Evolutionary conservation across 148 eudicot species (phyloP).

Genomic region (Spergularia marina): DNA sequence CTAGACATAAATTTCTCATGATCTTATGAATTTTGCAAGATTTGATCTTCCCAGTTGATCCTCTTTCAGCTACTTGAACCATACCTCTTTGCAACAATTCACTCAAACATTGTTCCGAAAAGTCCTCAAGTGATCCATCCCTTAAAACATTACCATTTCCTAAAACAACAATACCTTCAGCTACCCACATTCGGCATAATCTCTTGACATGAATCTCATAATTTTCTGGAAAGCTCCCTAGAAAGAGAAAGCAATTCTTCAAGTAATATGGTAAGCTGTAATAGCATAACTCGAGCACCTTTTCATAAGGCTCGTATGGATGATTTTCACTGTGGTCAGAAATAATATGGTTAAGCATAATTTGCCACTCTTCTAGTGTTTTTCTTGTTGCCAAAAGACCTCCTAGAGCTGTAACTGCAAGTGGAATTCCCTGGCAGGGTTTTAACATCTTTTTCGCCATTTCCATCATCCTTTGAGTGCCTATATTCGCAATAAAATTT

Average conservation of each 20-base stretch:
- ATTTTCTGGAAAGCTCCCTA: constrained; percentile 44
- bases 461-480: constrained; percentile 24
- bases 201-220: constrained; percentile 30
- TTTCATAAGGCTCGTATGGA: constrained; percentile 27
- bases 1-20: constrained; percentile 40
- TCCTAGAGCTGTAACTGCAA: constrained; percentile 44
- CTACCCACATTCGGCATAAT: constrained; percentile 42
- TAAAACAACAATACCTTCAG: constrained; percentile 41
- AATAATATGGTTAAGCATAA: constrained; percentile 25
- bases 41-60: constrained; percentile 32
- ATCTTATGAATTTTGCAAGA: constrained; percentile 40
- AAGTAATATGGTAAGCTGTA: constrained; percentile 41
- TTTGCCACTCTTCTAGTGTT: constrained; percentile 36
- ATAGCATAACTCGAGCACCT: constrained; percentile 42
- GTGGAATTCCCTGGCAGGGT: constrained; percentile 44
- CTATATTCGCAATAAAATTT: constrained; percentile 15
- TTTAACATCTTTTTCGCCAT: constrained; percentile 38
- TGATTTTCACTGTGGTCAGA: constrained; percentile 15
- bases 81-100: constrained; percentile 39
- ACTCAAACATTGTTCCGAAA: constrained; percentile 37
- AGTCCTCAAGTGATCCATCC: constrained; percentile 34
- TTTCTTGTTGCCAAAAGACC: constrained; percentile 39
- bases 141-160: constrained; percentile 15
- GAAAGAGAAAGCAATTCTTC: constrained; percentile 41
- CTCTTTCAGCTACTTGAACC: constrained; percentile 40